Evolutionary conservation across 2,329 filamentous ascomycete species (phyloP).

Genomic region (Cordyceps cicadae): DNA sequence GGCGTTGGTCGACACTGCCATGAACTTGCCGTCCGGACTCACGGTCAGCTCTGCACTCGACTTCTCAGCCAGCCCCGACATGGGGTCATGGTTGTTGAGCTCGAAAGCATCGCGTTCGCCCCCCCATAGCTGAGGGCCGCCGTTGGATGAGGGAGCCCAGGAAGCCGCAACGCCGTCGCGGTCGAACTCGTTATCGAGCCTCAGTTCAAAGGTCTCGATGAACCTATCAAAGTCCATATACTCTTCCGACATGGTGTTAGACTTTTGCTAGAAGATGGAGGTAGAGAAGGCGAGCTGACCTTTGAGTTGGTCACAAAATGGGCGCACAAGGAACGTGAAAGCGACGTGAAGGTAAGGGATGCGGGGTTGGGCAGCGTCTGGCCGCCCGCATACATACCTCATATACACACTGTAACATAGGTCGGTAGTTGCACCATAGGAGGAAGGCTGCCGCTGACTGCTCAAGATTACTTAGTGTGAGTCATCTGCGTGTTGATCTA

Average conservation of each 20-base stretch:
- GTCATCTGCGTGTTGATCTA: background rate
- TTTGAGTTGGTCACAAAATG: background rate
- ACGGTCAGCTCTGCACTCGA: background rate
- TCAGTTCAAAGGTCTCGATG: constrained; percentile 2
- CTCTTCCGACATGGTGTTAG: background rate
- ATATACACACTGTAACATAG: too few relatives aligned
- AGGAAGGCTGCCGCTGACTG: background rate
- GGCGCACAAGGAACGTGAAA: background rate
- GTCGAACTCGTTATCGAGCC: constrained; percentile 5
- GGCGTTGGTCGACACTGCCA: constrained; percentile 4
- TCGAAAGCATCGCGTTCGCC: constrained; percentile 2
- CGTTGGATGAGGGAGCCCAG: constrained; percentile 5
- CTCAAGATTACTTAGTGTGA: background rate
- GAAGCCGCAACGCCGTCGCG: background rate
- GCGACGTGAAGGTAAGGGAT: background rate
- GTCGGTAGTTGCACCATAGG: too few relatives aligned
- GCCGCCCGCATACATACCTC: background rate
- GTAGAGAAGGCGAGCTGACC: background rate
- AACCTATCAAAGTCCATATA: constrained; percentile 9
- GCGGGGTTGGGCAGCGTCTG: background rate
- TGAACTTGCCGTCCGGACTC: background rate
- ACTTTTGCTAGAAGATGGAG: background rate
- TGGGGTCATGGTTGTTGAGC: background rate
- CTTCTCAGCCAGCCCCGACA: constrained; percentile 4
- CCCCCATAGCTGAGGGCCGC: background rate